Conservation (phyloP, 495 filamentous ascomycete species). For the Xylaria grammica region DNA sequence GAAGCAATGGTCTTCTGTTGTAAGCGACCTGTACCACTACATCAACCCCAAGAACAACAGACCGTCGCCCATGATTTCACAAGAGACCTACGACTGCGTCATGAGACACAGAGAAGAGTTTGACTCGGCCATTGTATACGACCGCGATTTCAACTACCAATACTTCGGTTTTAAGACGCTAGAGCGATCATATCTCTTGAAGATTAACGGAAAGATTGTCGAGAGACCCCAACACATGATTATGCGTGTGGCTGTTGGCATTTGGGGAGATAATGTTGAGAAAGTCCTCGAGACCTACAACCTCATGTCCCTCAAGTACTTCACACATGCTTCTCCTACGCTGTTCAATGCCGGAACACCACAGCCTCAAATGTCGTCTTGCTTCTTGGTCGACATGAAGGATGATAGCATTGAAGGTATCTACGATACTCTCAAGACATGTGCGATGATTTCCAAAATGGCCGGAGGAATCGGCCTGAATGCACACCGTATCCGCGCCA, state of each 20-base stretch:
- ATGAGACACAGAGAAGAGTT: constrained; percentile 95
- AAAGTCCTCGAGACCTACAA: constrained; percentile 96
- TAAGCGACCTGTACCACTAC: constrained; percentile 93
- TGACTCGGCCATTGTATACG: constrained; percentile 98
- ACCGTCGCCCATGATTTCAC: constrained; percentile 88
- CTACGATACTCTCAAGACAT: constrained; percentile 98
- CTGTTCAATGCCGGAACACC: constrained; percentile 98
- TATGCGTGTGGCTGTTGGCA: constrained; percentile 97
- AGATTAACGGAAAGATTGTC: constrained; percentile 89
- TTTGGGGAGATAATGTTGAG: constrained; percentile 93
- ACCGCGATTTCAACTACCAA: constrained; percentile 99
- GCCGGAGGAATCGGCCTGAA: constrained; percentile 97
- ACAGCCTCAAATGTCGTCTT: constrained; percentile 89
- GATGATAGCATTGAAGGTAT: constrained; percentile 99
- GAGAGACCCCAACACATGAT: constrained; percentile 99
- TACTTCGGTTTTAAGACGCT: constrained; percentile 99
- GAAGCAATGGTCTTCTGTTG: constrained; percentile 96
- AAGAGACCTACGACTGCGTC: constrained; percentile 84
- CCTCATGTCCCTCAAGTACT: constrained; percentile 95
- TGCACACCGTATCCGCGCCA: constrained; percentile 93
- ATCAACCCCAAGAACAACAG: constrained; percentile 91
- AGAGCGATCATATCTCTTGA: constrained; percentile 94
- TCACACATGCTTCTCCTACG: constrained; percentile 97
- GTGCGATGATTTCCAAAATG: constrained; percentile 99
- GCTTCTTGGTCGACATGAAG: constrained; percentile 98